Evolutionary conservation across 495 filamentous ascomycete genomes (phyloP).

Genomic region (Thozetella sp.): DNA sequence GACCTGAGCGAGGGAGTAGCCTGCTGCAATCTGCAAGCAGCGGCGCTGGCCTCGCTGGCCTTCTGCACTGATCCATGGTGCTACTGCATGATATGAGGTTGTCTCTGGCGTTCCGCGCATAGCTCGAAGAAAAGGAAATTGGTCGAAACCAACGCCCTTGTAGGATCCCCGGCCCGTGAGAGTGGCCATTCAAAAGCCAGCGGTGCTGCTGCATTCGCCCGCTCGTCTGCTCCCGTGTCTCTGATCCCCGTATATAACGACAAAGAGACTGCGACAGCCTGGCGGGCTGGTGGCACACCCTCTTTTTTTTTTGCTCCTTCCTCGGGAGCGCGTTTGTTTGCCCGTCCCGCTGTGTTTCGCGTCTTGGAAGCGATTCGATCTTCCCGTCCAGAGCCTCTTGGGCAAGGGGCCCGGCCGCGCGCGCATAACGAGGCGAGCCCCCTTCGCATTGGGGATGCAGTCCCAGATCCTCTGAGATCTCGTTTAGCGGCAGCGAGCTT

Average conservation of each 20-base stretch:
- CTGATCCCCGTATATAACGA: not conserved
- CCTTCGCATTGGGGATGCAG: not conserved
- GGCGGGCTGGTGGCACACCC: too few species aligned
- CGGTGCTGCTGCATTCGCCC: not conserved
- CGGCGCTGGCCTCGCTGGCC: not conserved
- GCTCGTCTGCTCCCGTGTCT: slow-evolving; percentile 1
- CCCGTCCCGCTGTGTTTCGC: not conserved
- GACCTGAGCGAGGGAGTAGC: not conserved
- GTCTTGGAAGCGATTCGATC: not conserved
- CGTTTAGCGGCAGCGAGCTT: not conserved
- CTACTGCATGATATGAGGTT: not conserved
- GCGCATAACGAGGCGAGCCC: not conserved
- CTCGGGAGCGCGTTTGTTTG: too few species aligned
- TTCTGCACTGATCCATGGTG: not conserved
- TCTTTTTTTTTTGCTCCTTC: too few species aligned
- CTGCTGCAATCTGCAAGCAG: not conserved
- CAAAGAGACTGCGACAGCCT: too few species aligned
- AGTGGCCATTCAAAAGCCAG: not conserved
- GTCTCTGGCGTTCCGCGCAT: not conserved
- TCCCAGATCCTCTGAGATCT: not conserved
- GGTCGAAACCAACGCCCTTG: not conserved
- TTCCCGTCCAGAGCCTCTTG: not conserved
- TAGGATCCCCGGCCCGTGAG: not conserved
- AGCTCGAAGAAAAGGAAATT: slow-evolving; percentile 2
- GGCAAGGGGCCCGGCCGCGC: not conserved